A percentile compares a stretch with the other conserved stretches of the same genome.
Conservation (phyloP, 2,329 filamentous ascomycete species). For the Cercospora citrullina region DNA sequence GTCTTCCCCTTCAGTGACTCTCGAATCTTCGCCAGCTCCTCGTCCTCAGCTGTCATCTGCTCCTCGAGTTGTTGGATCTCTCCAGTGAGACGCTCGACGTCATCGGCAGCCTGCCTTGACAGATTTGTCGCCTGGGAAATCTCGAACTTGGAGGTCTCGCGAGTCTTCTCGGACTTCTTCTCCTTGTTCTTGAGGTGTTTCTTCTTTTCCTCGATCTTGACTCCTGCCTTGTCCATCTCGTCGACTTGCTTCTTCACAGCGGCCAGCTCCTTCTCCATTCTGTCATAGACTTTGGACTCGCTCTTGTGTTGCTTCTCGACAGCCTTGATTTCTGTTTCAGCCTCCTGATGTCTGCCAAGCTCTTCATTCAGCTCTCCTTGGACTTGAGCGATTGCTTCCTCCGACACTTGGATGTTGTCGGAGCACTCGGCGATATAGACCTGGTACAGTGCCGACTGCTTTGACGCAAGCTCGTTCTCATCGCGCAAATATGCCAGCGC, state of each 20-base stretch:
- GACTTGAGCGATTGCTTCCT: constrained; percentile 89
- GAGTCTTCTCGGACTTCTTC: constrained; percentile 91
- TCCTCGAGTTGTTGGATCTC: constrained; percentile 76
- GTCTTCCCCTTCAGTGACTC: constrained; percentile 93
- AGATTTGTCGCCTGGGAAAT: constrained; percentile 73
- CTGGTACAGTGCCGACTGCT: constrained; percentile 90
- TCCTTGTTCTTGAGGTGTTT: constrained; percentile 90
- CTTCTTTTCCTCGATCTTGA: constrained; percentile 97
- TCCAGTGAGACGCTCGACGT: constrained; percentile 73
- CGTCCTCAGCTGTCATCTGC: constrained; percentile 74
- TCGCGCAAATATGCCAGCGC: constrained; percentile 85
- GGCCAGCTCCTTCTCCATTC: constrained; percentile 78
- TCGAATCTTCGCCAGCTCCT: constrained; percentile 77
- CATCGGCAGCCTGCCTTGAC: constrained; percentile 73
- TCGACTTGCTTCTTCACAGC: constrained; percentile 80
- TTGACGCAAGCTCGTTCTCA: constrained; percentile 87
- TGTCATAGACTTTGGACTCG: constrained; percentile 79
- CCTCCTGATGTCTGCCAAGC: constrained; percentile 86
- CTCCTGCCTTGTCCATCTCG: constrained; percentile 91
- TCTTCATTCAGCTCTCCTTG: constrained; percentile 83
- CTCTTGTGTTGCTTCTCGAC: constrained; percentile 82
- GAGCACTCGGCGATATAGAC: constrained; percentile 84
- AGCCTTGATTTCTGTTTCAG: constrained; percentile 84
- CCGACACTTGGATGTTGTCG: constrained; percentile 83
- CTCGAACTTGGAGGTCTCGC: constrained; percentile 72